Evolutionary conservation across 140 eudicot genomes (phyloP).

Genomic region (Stevia rebaudiana): DNA sequence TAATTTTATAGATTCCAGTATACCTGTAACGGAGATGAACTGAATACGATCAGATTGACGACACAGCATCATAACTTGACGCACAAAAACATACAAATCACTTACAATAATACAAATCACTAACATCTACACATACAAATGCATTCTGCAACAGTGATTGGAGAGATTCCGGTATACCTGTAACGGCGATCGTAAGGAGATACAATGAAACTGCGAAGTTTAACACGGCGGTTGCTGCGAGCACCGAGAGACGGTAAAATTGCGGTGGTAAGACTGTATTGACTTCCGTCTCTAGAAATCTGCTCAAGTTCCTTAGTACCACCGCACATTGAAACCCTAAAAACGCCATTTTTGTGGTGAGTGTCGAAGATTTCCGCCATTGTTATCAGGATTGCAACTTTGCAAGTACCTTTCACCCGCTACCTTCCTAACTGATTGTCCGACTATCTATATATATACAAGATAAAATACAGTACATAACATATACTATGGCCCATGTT

Average conservation of each 20-base stretch:
- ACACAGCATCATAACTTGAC: background rate
- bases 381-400: slow-evolving; percentile 12
- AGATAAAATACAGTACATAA: no score
- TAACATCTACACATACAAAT: background rate
- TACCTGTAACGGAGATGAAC: slow-evolving; percentile 72
- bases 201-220: slow-evolving; percentile 48
- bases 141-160: background rate
- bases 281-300: slow-evolving; percentile 76
- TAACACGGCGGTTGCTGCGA: slow-evolving; percentile 59
- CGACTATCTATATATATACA: slow-evolving; percentile 16
- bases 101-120: no score
- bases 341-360: slow-evolving; percentile 1
- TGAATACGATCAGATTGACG: slow-evolving; percentile 3
- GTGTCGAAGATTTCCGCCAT: slow-evolving; percentile 25
- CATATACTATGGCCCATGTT: no score
- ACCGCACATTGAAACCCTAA: slow-evolving; percentile 58
- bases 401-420: background rate
- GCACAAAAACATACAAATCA: background rate
- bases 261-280: slow-evolving; percentile 70
- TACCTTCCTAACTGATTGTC: slow-evolving; percentile 14
- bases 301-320: slow-evolving; percentile 49
- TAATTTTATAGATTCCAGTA: background rate
- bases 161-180: slow-evolving; percentile 38
- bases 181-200: slow-evolving; percentile 78
- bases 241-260: slow-evolving; percentile 92